Conservation (phyloP, 148 eudicot species). For the Vaccinium macrocarpon region DNA sequence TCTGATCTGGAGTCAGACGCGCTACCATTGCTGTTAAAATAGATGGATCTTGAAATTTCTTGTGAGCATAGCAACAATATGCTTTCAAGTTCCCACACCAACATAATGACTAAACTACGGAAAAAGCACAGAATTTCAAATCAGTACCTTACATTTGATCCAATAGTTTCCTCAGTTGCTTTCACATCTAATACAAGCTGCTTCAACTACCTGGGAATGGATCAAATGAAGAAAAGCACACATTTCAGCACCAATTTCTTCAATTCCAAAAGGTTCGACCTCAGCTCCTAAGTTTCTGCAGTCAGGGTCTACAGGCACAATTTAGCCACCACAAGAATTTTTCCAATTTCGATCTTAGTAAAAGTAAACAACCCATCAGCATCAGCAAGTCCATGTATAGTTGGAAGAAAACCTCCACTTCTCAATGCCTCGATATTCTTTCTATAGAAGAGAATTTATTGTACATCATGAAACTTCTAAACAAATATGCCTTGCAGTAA, state of each 20-base stretch:
- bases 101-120: not conserved
- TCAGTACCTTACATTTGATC: not conserved
- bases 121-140: not conserved
- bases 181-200: not conserved
- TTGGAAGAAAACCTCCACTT: not conserved
- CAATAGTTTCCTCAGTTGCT: not conserved
- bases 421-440: not conserved
- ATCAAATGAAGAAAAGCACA: not conserved
- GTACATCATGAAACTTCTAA: not conserved
- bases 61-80: not conserved
- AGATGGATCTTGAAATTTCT: not conserved
- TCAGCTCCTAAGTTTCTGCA: not conserved
- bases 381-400: not conserved
- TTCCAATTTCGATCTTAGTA: not conserved
- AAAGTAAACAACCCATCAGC: not conserved
- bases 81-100: not conserved
- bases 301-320: not conserved
- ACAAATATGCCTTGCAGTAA: not conserved
- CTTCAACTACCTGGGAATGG: not conserved
- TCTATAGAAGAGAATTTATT: not conserved
- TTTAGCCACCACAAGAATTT: not conserved
- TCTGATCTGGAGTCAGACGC: no score
- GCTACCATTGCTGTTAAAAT: no score
- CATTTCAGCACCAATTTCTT: not conserved
- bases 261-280: not conserved